These are phyloP conservation scores for Sarocladium strictum DNA, from an alignment of 2,329 filamentous ascomycete species.

Conservation along the genomic window DNA sequence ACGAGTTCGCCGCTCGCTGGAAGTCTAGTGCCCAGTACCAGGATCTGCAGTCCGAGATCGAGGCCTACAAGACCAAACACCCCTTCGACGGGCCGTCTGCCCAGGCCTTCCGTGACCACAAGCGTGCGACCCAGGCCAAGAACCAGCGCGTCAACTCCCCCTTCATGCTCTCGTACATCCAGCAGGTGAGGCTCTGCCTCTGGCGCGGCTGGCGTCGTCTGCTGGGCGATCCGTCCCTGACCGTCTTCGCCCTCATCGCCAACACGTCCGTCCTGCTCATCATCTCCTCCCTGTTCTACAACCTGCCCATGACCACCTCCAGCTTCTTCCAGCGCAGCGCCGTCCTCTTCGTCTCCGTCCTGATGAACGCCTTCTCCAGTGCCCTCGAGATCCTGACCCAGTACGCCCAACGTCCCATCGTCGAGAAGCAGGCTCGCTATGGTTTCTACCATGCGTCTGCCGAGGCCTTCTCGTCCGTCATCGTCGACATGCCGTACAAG, in stretches of 20 bases:
- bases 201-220: slow-evolving; percentile 34
- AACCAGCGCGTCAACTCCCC: slow-evolving; percentile 37
- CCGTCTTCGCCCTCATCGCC: slow-evolving; percentile 37
- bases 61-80: slow-evolving; percentile 17
- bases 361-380: slow-evolving; percentile 39
- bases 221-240: slow-evolving; percentile 33
- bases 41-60: slow-evolving; percentile 21
- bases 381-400: slow-evolving; percentile 20
- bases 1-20: slow-evolving; percentile 30
- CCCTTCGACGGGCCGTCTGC: slow-evolving; percentile 17
- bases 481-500: slow-evolving; percentile 38
- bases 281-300: slow-evolving; percentile 46
- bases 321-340: slow-evolving; percentile 40
- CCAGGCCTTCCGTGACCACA: slow-evolving; percentile 20
- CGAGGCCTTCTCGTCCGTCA: slow-evolving; percentile 26
- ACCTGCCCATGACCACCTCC: slow-evolving; percentile 32
- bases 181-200: slow-evolving; percentile 38
- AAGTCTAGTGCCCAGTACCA: slow-evolving; percentile 17
- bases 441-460: slow-evolving; percentile 31
- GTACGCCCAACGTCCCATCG: slow-evolving; percentile 21
- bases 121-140: slow-evolving; percentile 17
- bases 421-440: slow-evolving; percentile 33
- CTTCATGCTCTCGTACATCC: slow-evolving; percentile 38
- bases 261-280: slow-evolving; percentile 43
- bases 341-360: slow-evolving; percentile 36